Base-by-base conservation (phyloP, 75 land plant species). In the Adiantum capillusveneris region DNA sequence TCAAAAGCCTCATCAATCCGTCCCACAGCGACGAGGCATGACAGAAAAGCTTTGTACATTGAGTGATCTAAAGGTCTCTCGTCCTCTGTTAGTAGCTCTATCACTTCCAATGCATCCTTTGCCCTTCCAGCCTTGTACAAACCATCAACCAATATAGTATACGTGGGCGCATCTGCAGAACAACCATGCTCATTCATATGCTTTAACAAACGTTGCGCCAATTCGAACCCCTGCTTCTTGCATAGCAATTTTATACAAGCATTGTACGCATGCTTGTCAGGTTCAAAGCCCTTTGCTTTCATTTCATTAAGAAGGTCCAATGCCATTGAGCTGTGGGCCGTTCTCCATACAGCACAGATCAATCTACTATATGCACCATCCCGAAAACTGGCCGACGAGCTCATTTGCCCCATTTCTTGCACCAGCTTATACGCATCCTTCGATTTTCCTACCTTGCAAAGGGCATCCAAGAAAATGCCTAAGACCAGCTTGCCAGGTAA, bases 361-460 rank as follows among this genome's bases (percentile, higher is more conserved):
- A 53, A 53, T 26, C 55, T 24, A 24, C 55, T 53, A 24, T 53
- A 53, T 24, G 29, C 29, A 53, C 3, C 2, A 25, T 53, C 29
- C 25, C 5, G 28, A 6, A 24, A 26, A 11, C 24, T 22, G 28
- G 28, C 55, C 2, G 28, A 6, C 2, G 28, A 6, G 6, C 25
- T 13, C 29, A 53, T 1, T 14, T 53, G 21, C 6, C 9, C 25
- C 2, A 25, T 25, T 1, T 26, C 28, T 14, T 26, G 55, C 3
- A 53, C 55, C 2, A 25, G 14, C 6, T 24, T 26, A 2, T 25
- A 6, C 9, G 55, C 55, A 3, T 18, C 28, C 29, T 53, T 24
- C 5, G 28, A 24, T 25, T 53, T 53, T 1, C 55, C 55, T 53
- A 3, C 25, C 55, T 26, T 53, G 55, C 55, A 53, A 12, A 53